phyloP scores from a whole-genome alignment of 345 rosid species.

The Gynandropsis gynandra region DNA sequence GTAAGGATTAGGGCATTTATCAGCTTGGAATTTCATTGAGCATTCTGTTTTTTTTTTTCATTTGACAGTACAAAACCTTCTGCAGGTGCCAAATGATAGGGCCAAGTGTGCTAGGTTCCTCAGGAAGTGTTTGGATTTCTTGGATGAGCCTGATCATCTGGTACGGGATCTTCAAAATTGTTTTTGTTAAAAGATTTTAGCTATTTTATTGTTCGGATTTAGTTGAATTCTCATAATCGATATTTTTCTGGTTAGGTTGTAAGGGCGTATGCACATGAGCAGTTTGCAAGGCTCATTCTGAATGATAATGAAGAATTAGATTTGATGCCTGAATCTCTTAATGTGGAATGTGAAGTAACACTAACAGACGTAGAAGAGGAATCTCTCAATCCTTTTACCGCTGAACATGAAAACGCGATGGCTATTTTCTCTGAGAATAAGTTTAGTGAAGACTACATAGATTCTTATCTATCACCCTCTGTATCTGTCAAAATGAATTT shows the following conservation, averaged over 20 bases:
- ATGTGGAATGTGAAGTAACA: conserved; percentile 45
- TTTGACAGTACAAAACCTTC: conserved; percentile 17
- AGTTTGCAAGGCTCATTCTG: conserved; percentile 87
- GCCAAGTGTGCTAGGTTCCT: conserved; percentile 80
- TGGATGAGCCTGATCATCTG: conserved; percentile 81
- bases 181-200: not conserved
- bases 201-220: conserved; percentile 6
- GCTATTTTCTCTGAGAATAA: conserved; percentile 29
- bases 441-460: conserved; percentile 23
- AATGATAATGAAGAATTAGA: conserved; percentile 56
- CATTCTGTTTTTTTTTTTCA: conserved; percentile 4
- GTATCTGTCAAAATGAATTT: conserved; percentile 33
- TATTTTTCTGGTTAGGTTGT: conserved; percentile 52
- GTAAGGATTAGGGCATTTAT: conserved; percentile 32
- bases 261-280: conserved; percentile 92
- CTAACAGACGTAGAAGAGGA: conserved; percentile 52
- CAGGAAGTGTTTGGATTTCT: conserved; percentile 68
- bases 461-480: conserved; percentile 28
- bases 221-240: conserved; percentile 15
- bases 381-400: conserved; percentile 36
- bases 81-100: conserved; percentile 60
- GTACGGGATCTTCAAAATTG: conserved; percentile 32
- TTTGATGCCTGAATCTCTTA: conserved; percentile 47
- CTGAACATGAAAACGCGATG: conserved; percentile 28
- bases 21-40: not conserved